Evolutionary conservation across 108 stramenopile genomes (phyloP).

Genomic region (Skeletonema marinoi): DNA sequence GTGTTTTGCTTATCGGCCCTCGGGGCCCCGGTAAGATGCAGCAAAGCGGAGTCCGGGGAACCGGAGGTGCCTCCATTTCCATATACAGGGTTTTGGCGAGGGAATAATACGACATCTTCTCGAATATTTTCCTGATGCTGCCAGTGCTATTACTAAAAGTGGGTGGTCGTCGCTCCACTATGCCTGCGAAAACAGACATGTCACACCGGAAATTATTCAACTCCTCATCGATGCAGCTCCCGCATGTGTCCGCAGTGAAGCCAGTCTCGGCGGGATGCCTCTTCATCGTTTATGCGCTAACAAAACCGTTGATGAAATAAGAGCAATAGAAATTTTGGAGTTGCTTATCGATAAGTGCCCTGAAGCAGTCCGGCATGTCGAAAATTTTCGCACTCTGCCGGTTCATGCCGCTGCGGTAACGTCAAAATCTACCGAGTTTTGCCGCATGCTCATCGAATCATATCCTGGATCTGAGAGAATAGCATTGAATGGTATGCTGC

Average conservation of each 20-base stretch:
- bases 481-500: no score
- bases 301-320: background rate
- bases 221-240: no score
- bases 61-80: no score
- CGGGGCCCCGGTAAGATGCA: no score
- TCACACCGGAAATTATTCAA: background rate
- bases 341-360: background rate
- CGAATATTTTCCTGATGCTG: background rate
- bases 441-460: background rate
- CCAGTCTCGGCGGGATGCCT: conserved; percentile 5
- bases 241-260: no score
- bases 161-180: conserved; percentile 2
- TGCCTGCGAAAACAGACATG: background rate
- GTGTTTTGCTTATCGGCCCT: no score
- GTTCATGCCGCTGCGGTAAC: background rate
- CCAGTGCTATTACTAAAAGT: background rate
- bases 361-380: background rate
- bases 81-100: no score
- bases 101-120: conserved; percentile 10
- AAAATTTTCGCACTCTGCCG: background rate
- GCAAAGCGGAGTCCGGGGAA: no score
- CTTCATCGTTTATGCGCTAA: background rate
- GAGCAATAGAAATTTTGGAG: background rate
- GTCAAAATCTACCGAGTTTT: background rate
- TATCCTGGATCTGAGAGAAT: no score